Base-by-base conservation (phyloP, 768 basidiomycete species). In the Amanita inopinata region DNA sequence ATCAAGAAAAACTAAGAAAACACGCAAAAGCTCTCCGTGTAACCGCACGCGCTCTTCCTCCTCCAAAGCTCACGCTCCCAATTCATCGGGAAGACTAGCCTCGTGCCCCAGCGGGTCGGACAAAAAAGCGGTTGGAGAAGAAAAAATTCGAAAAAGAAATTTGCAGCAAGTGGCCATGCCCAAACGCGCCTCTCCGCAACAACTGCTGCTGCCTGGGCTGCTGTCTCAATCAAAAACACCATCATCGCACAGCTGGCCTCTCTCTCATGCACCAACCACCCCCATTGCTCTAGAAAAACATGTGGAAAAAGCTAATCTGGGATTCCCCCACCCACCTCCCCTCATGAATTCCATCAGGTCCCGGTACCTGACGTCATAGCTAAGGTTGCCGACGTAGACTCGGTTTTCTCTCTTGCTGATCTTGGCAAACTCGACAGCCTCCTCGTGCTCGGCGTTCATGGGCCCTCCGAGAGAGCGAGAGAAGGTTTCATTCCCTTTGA, bases 341-440 rank as follows among this genome's bases (percentile, higher is more conserved):
- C 88, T 78, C 91, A 96, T 94, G 62, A 96, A 97, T 80, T 97
- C 91, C 78, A 93, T 91, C 65, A 99, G 74, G 71, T 98, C 96
- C 67, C 91, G 79, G 70, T 94, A 98, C 69, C 84, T 93, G 80
- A 92, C 89, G 63, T 94, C 89, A 73, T 97, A 99, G 61, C 88
- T 90, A 66, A 99, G 78, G 64, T 99, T 99, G 59, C 96, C 94
- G 62, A 97, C 90, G 57, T 99, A 99, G 56, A 98, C 91, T 54
- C 94, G 76, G 63, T 97, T 91, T 74, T 98, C 96, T 68, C 89
- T 79, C 76, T 93, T 90, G 83, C 87, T 91, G 58, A 83, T 76
- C 63, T 96, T 93, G 56, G 91, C 80, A 54, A 97, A 94, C 61
- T 93, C 94, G 54, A 81, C 80, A 11, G 94, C 94, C 57, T 96